Base-by-base conservation (phyloP, 2,329 filamentous ascomycete species). In the Arthrobotrys iridis region DNA sequence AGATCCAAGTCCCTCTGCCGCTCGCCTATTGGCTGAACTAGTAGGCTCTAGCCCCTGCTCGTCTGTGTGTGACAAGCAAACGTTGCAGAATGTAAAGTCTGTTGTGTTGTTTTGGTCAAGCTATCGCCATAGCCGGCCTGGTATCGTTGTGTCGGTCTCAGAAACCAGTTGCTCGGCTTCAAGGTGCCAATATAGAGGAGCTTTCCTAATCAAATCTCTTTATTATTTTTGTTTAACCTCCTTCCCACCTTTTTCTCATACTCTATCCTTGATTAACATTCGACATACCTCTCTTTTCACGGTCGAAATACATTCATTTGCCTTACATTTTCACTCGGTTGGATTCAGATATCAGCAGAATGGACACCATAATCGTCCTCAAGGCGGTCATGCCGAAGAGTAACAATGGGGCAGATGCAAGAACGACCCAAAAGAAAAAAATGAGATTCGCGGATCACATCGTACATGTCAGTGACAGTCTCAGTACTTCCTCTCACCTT, bases 31-130 rank as follows among this genome's bases (percentile, higher is more conserved):
- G n/a, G n/a, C n/a, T n/a, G n/a, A 35, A 11, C 41, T 24, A 30
- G 22, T n/a, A 6, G 26, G 15, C 4, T 6, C 15, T 50, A 40
- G 13, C 2, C 37, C 67, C 58, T 22, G 41, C 45, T 45, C 35
- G 46, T 46, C 5, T 63, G 55, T 62, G 37, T 41, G 30, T 33
- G 15, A 7, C 4, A 35, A 40, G 18, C 67, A 65, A 72, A 72
- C 50, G 52, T 52, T 62, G 59, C 43, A 65, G 13, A 22, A 5
- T 35, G 28, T 8, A 15, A 3, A 3, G 10, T 24, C 52, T 43
- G n/a, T n/a, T n/a, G 60, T 18, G 68, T 73, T 73, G 68, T n/a
- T 20, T 3, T 33, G 45, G 10, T 30, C 10, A 5, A n/a, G n/a
- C n/a, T 18, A 10, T 13, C 13, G 15, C 3, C 15, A 20, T 4